These are phyloP conservation scores for Xerocomellus dryophilus DNA, from an alignment of 768 basidiomycete genomes.

Conservation along the genomic window DNA sequence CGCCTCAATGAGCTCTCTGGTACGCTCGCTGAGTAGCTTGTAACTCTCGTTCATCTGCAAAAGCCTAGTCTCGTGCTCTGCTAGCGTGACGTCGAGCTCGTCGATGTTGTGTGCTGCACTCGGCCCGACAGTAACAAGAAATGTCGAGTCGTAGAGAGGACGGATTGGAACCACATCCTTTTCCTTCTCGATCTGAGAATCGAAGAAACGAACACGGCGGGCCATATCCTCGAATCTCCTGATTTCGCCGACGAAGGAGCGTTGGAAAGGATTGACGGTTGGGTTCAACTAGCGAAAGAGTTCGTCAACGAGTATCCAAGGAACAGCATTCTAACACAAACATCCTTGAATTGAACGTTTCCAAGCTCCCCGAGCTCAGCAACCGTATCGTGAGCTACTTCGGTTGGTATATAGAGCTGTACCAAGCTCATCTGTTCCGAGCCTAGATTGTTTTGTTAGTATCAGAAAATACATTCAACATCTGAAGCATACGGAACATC, in stretches of 20 bases:
- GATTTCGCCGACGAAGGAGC: slow-evolving; percentile 95
- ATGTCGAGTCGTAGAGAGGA: slow-evolving; percentile 81
- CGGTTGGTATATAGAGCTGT: slow-evolving; percentile 94
- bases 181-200: slow-evolving; percentile 80
- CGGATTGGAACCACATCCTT: slow-evolving; percentile 79
- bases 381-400: slow-evolving; percentile 96
- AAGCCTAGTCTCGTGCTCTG: slow-evolving; percentile 82
- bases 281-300: slow-evolving; percentile 72
- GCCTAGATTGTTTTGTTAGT: slow-evolving; percentile 44
- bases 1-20: slow-evolving; percentile 87
- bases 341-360: slow-evolving; percentile 96
- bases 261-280: slow-evolving; percentile 94
- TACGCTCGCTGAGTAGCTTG: slow-evolving; percentile 80
- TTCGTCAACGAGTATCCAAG: slow-evolving; percentile 2
- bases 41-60: slow-evolving; percentile 92
- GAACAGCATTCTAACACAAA: slow-evolving; percentile 38
- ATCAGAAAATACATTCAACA: neutral
- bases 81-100: slow-evolving; percentile 83
- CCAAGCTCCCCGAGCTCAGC: slow-evolving; percentile 94
- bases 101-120: slow-evolving; percentile 92
- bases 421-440: slow-evolving; percentile 98
- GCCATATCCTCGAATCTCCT: slow-evolving; percentile 95
- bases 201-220: slow-evolving; percentile 89
- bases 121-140: slow-evolving; percentile 86
- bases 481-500: slow-evolving; percentile 61